Base-by-base conservation (phyloP, 495 filamentous ascomycete species). In the Aspergillus funiculosus region DNA sequence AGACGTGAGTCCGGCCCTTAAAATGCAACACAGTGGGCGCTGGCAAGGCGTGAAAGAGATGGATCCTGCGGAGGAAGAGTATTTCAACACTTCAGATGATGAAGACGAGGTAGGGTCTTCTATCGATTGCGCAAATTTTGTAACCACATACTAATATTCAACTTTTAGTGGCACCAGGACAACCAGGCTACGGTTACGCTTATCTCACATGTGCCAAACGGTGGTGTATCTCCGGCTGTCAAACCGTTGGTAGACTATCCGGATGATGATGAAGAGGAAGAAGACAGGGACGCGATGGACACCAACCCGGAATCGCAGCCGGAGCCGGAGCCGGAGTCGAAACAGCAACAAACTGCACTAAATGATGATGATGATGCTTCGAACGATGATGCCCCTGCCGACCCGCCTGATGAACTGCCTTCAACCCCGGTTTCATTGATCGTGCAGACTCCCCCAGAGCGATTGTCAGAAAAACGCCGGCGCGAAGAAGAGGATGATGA, bases 11-110 rank as follows among this genome's bases (percentile, higher is more conserved):
- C 77, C 54, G 47, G 70, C 59, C 25, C 73, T 56, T 54, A 70
- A 80, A 56, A 75, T 73, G 20, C 76, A 73, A 17, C 57, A 79
- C 30, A 86, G 82, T 43, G 84, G 83, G 18, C 72, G 82, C 47
- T 90, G 87, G 75, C 80, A 80, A 51, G 86, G 82, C 6, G 74
- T 88, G 37, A 84, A 80, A 64, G 92, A 95, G 51, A 77, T 90
- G 69, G 94, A 97, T 59, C 74, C 82, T 15, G 80, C 80, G 2
- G 87, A 97, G 62, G 91, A 96, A 53, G 88, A 88, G 22, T 98
- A 98, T 62, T 97, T 94, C 75, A 91, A 94, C 61, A 83, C 80
- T 7, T 85, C 82, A 3, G 89, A 94, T 43, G 87, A 94, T 48
- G 90, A 94, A 39, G 87, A 90, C 19, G 86, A 94, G 13, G 84